A percentile compares a stretch with the other conserved stretches of the same genome.
Conservation (phyloP, 495 filamentous ascomycete genomes). For the Lophium mytilinum region DNA sequence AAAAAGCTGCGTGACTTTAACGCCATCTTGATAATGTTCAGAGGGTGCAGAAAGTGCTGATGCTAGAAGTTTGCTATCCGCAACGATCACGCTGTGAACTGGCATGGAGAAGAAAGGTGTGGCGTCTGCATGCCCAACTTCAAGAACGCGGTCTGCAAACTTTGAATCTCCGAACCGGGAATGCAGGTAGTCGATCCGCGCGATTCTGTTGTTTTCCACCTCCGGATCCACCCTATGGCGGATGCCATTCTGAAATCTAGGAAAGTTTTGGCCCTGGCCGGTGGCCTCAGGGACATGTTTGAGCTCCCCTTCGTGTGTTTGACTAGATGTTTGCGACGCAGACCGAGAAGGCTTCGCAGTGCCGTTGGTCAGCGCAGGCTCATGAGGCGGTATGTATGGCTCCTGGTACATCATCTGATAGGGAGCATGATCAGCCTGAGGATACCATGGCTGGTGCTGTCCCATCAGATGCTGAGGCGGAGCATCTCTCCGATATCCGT, state of each 20-base stretch:
- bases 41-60: constrained; percentile 9
- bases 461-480: neutral
- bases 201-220: no score
- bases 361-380: neutral
- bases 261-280: neutral
- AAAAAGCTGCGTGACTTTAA: constrained; percentile 17
- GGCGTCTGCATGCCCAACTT: constrained; percentile 11
- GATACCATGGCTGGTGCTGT: neutral
- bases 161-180: constrained; percentile 25
- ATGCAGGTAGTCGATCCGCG: constrained; percentile 19
- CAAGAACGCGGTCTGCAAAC: constrained; percentile 30
- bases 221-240: neutral
- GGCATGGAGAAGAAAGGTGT: constrained; percentile 14
- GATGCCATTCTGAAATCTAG: neutral
- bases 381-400: neutral
- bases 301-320: neutral
- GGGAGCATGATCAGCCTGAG: neutral
- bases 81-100: constrained; percentile 29
- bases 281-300: neutral
- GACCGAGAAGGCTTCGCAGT: neutral
- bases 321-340: neutral
- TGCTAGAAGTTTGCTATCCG: constrained; percentile 25
- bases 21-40: constrained; percentile 1
- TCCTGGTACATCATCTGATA: constrained; percentile 7
- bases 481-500: constrained; percentile 2